A percentile compares a stretch with the other conserved stretches of the same genome.
Conservation (phyloP, 75 land plant genomes). For the Cryptomeria japonica region DNA sequence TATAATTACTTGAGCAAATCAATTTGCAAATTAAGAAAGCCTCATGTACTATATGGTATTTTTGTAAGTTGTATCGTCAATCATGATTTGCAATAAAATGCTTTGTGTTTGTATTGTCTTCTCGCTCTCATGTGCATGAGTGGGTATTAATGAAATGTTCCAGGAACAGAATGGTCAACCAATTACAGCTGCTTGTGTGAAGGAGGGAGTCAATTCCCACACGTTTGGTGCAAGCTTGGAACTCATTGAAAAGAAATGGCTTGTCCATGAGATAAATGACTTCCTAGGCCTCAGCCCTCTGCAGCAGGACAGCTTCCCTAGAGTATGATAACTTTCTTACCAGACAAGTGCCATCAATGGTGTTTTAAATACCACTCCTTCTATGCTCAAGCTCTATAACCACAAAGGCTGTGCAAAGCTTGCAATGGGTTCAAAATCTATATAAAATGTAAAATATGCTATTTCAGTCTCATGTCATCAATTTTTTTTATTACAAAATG, state of each 20-base stretch:
- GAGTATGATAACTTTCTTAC: neutral
- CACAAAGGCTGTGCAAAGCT: neutral
- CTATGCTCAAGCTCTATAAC: neutral
- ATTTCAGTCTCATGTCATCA: neutral
- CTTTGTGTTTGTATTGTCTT: neutral
- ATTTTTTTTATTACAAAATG: neutral
- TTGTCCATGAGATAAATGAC: conserved; percentile 32
- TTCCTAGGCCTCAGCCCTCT: conserved; percentile 19
- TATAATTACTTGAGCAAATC: neutral
- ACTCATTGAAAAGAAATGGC: conserved; percentile 39
- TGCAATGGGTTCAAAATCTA: neutral
- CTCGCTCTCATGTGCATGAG: neutral
- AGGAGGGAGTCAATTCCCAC: conserved; percentile 31
- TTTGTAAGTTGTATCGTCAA: neutral
- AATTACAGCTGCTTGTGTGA: conserved; percentile 22
- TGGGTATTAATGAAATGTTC: neutral
- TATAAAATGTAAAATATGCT: neutral
- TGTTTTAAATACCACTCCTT: neutral
- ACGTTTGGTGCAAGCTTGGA: conserved; percentile 38
- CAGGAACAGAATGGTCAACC: conserved; percentile 29
- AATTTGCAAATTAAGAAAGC: neutral
- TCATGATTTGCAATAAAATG: neutral
- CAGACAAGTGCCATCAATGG: neutral
- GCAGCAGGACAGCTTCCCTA: neutral
- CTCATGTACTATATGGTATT: neutral